Evolutionary conservation across 2,329 filamentous ascomycete genomes (phyloP), one percentile per base, ranked within the genome.

Genomic region (Calonectria leucothoes): DNA sequence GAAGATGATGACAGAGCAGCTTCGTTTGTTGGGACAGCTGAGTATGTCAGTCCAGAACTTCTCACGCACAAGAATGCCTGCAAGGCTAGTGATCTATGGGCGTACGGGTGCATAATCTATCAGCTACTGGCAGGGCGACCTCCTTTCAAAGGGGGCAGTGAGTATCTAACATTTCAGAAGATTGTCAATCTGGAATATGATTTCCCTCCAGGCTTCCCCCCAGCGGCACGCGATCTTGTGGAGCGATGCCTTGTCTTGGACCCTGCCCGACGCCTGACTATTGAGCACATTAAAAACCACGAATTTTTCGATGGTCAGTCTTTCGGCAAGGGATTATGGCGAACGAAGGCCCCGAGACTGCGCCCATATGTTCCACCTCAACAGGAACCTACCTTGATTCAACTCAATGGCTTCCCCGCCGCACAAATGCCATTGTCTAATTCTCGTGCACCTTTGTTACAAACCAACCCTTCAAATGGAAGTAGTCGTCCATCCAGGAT

Each of bases 11-110:
- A 92, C 76, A 91, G 95, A 77, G 95, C 96, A 15, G 95, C 95
- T 42, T 99, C 97, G 0, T 99, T 99, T 83, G 97, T 99, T 51
- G 97, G 97, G 45, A 99, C 97, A 0, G 97, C 97, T 14, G 97
- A 99, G 84, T 99, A 99, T 81, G 97, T 99, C 78, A 98, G 97
- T 81, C 97, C 97, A 0, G 97, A 99, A 83, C 89, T 99, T n/a
- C 88, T 99, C 69, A 98, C 95, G 35, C 95, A 98, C 82, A 98
- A 98, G 87, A 97, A 94, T 81, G 97, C 96, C 25, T 98, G 96
- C 88, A 99, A 98, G 86, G 95, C 96, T 52, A 98, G 97, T 84
- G 97, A 99, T 85, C 85, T 99, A 64, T 99, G 97, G 97, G 97
- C 97, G 3, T 99, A 98, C 86, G 97, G 97, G 12, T 99, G 97